Evolutionary conservation across 257 asterid genomes (phyloP).

Genomic region (Fraxinus pennsylvanica): DNA sequence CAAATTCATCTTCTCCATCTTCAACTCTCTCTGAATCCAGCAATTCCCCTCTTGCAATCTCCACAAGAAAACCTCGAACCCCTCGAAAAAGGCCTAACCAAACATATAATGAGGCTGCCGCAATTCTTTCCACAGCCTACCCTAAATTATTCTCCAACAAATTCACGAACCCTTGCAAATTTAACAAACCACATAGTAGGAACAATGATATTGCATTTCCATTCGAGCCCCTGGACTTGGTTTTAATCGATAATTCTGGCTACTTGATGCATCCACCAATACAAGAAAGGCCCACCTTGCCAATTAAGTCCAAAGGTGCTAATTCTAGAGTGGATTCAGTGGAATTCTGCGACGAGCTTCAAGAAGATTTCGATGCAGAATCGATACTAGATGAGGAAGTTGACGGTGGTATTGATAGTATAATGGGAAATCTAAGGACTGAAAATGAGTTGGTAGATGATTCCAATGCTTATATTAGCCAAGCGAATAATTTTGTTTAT

Average conservation of each 20-base stretch:
- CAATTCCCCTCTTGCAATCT: conserved; percentile 63
- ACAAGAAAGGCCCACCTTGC: conserved; percentile 30
- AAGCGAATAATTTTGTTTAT: conserved; percentile 37
- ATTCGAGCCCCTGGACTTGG: conserved; percentile 55
- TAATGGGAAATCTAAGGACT: conserved; percentile 55
- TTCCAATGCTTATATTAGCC: conserved; percentile 1
- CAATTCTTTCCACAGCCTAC: conserved; percentile 76
- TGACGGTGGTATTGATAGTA: conserved; percentile 82
- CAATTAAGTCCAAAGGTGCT: conserved; percentile 25
- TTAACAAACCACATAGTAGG: conserved; percentile 33
- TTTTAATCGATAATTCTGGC: conserved; percentile 39
- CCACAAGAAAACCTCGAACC: conserved; percentile 79
- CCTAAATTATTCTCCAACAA: conserved; percentile 72
- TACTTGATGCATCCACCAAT: conserved; percentile 39
- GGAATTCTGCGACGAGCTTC: conserved; percentile 22
- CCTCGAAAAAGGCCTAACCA: conserved; percentile 92
- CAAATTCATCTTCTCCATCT: conserved; percentile 77
- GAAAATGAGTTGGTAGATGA: conserved; percentile 30
- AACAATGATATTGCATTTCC: conserved; percentile 28
- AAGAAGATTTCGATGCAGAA: conserved; percentile 71
- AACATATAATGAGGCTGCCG: conserved; percentile 87
- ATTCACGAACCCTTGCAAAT: conserved; percentile 45
- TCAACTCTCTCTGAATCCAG: conserved; percentile 83
- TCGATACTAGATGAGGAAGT: conserved; percentile 88
- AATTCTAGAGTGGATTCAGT: conserved; percentile 34